Evolutionary conservation across 2,329 filamentous ascomycete genomes (phyloP).

Genomic region (Hypoxylon sp.): DNA sequence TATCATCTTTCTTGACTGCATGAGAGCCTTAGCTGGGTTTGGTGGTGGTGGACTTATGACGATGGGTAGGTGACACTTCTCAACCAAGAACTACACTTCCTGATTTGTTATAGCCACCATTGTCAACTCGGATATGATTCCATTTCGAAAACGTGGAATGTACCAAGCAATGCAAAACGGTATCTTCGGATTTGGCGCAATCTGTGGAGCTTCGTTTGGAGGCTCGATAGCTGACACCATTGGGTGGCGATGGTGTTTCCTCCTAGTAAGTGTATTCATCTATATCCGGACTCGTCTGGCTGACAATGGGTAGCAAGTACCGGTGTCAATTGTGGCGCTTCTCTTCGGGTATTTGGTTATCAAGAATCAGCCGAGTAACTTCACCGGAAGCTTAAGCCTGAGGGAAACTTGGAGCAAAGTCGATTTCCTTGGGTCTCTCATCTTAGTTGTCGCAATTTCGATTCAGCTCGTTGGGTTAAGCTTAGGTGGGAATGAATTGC

Average conservation of each 20-base stretch:
- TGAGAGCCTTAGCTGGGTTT: conserved; percentile 76
- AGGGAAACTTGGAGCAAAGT: conserved; percentile 65
- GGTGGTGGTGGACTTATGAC: conserved; percentile 78
- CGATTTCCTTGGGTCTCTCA: conserved; percentile 68
- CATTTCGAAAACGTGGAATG: conserved; percentile 67
- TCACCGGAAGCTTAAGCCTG: conserved; percentile 51
- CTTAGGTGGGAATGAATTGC: conserved; percentile 67
- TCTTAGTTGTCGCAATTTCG: conserved; percentile 71
- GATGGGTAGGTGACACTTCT: conserved; percentile 65
- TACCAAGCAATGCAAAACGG: conserved; percentile 73
- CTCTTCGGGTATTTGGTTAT: conserved; percentile 67
- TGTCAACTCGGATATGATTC: conserved; percentile 74
- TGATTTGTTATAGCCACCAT: conserved; percentile 60
- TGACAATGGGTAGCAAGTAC: conserved; percentile 61
- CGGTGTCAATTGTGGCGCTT: conserved; percentile 68
- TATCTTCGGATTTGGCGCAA: conserved; percentile 72
- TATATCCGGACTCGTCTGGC: not conserved
- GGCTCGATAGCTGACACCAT: conserved; percentile 73
- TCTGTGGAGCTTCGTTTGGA: conserved; percentile 73
- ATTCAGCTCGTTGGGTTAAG: conserved; percentile 68
- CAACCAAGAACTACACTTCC: conserved; percentile 41
- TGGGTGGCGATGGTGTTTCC: conserved; percentile 77
- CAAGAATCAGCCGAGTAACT: conserved; percentile 56
- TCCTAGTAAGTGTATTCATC: conserved; percentile 54
- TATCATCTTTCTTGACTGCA: conserved; percentile 71